Evolutionary conservation across 805 yeast species (phyloP), one percentile per base, ranked within the genome.

Genomic region (Candida peoriensis): DNA sequence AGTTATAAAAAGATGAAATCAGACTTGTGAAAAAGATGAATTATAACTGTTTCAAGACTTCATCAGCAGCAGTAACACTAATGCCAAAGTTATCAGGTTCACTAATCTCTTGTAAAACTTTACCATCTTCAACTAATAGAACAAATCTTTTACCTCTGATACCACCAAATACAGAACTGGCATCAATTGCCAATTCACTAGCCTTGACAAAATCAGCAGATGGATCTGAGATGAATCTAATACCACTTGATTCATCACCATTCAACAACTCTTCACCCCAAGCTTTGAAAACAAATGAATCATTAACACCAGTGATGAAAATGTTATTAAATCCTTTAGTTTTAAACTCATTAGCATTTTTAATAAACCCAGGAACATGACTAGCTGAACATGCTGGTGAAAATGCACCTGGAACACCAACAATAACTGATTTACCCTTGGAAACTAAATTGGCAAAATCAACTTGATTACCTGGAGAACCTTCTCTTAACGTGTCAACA

Each of bases 1-100:
- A n/a, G n/a, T n/a, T n/a, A n/a, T n/a, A n/a, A n/a, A n/a, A n/a
- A n/a, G n/a, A n/a, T n/a, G n/a, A n/a, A n/a, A n/a, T n/a, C n/a
- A n/a, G n/a, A n/a, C n/a, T n/a, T n/a, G n/a, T n/a, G n/a, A n/a
- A n/a, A n/a, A n/a, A n/a, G n/a, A n/a, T n/a, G n/a, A n/a, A n/a
- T 27, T 16, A 12, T 10, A 27, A 29, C 6, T 20, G 17, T 6
- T 14, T 20, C 12, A 29, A 20, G 24, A 65, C 58, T 38, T 61
- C 58, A 41, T 62, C 66, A 31, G 68, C 71, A 33, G 59, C 48
- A 11, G 68, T 54, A 24, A 58, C 77, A 39, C 74, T 71, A 44
- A 87, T 73, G 10, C 88, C 74, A 28, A 80, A 75, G 61, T 76
- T 78, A 55, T 87, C 95, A 18, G 94, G 90, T 65, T 88, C 96